A percentile compares a stretch with the other conserved stretches of the same genome.
These are phyloP conservation scores for Yamadazyma diospyri DNA, from an alignment of 1,139 yeast species.

Conservation along the genomic window DNA sequence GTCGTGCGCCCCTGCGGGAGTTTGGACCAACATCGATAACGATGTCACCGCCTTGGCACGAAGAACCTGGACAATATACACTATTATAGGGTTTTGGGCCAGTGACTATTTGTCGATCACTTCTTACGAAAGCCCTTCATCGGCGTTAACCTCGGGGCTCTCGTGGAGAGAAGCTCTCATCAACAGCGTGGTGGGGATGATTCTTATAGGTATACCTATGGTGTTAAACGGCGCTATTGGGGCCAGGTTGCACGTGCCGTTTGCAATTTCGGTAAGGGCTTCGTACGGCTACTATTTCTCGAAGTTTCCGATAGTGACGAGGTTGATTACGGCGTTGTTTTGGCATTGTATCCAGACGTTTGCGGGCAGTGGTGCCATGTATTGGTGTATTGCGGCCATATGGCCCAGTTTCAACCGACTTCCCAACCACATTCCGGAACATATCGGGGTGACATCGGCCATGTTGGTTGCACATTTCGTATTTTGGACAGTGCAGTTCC, in stretches of 20 bases:
- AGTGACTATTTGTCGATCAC: slow-evolving; percentile 14
- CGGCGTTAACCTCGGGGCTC: slow-evolving; percentile 19
- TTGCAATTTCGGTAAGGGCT: slow-evolving; percentile 30
- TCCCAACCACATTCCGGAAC: slow-evolving; percentile 26
- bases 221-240: slow-evolving; percentile 34
- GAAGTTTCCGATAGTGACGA: slow-evolving; percentile 26
- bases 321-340: slow-evolving; percentile 31
- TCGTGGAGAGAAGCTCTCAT: slow-evolving; percentile 30
- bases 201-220: slow-evolving; percentile 27
- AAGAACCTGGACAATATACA: slow-evolving; percentile 15
- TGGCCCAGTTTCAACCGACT: slow-evolving; percentile 19
- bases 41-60: slow-evolving; percentile 13
- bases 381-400: slow-evolving; percentile 33
- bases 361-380: slow-evolving; percentile 25
- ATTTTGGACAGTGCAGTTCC: slow-evolving; percentile 15
- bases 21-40: slow-evolving; percentile 15
- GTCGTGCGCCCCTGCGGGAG: slow-evolving; percentile 16
- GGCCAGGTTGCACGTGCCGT: slow-evolving; percentile 31
- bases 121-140: slow-evolving; percentile 13
- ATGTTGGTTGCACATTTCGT: slow-evolving; percentile 13
- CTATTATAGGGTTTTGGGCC: slow-evolving; percentile 16
- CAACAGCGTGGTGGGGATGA: slow-evolving; percentile 26
- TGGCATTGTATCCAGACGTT: slow-evolving; percentile 36
- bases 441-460: slow-evolving; percentile 12
- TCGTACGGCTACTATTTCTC: slow-evolving; percentile 30